These are phyloP conservation scores for Ogataea neopini DNA, from an alignment of 805 yeast species.

Conservation along the genomic window DNA sequence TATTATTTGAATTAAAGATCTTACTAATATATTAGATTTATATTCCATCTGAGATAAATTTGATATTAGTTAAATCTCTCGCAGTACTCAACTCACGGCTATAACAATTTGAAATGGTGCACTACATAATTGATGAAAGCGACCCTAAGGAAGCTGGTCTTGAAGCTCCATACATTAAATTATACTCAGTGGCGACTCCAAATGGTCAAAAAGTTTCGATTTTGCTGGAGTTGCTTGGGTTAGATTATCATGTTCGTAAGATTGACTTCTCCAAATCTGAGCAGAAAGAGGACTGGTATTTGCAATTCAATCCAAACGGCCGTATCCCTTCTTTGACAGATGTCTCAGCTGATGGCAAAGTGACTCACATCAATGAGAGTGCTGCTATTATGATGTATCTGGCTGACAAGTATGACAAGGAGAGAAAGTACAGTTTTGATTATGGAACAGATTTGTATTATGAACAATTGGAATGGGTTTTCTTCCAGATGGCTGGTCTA, in stretches of 20 bases:
- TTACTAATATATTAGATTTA: too few relatives aligned
- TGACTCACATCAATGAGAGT: conserved; percentile 52
- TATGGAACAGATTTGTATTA: conserved; percentile 46
- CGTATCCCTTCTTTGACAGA: conserved; percentile 57
- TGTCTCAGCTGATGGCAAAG: conserved; percentile 41
- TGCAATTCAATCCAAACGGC: conserved; percentile 62
- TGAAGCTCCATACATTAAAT: conserved; percentile 44
- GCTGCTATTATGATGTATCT: conserved; percentile 63
- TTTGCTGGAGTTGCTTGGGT: conserved; percentile 42
- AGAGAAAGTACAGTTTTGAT: conserved; percentile 45
- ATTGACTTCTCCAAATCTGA: conserved; percentile 44
- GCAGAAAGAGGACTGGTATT: conserved; percentile 59
- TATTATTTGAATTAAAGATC: neutral
- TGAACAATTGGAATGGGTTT: conserved; percentile 52
- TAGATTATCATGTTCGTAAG: conserved; percentile 42
- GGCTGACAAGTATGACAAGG: conserved; percentile 60
- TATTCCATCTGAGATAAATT: too few relatives aligned
- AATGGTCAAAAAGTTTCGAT: conserved; percentile 46
- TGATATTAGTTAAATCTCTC: too few relatives aligned
- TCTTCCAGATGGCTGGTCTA: conserved; percentile 58
- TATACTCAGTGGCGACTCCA: conserved; percentile 46
- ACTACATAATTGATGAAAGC: conserved; percentile 32
- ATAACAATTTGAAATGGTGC: conserved; percentile 30
- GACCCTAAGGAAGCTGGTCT: conserved; percentile 36
- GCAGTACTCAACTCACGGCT: conserved; percentile 4